A percentile compares a stretch with the other conserved stretches of the same genome.
Conservation (phyloP, 768 basidiomycete genomes). For the Lyophyllum atratum region DNA sequence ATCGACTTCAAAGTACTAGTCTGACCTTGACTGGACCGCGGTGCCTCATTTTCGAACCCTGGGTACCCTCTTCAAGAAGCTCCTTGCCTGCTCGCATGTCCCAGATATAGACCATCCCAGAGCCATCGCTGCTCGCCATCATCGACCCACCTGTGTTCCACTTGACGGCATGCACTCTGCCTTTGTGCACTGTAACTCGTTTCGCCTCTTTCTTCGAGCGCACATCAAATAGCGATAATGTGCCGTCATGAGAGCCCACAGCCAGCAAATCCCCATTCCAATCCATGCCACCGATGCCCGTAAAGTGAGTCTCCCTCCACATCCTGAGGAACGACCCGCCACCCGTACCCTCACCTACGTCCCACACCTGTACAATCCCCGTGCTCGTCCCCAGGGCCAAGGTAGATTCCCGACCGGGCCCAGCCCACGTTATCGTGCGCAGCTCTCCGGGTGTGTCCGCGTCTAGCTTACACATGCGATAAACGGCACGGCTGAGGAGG, state of each 20-base stretch:
- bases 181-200: slow-evolving; percentile 52
- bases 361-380: slow-evolving; percentile 58
- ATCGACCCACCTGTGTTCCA: slow-evolving; percentile 77
- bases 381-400: slow-evolving; percentile 54
- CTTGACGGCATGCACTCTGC: slow-evolving; percentile 73
- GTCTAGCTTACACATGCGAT: slow-evolving; percentile 47
- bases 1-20: background rate
- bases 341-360: slow-evolving; percentile 36
- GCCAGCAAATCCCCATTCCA: slow-evolving; percentile 66
- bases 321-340: slow-evolving; percentile 36
- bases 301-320: slow-evolving; percentile 38
- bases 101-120: slow-evolving; percentile 88
- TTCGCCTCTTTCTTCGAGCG: slow-evolving; percentile 38
- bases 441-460: slow-evolving; percentile 35
- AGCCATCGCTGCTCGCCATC: slow-evolving; percentile 83
- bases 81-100: slow-evolving; percentile 52
- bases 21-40: slow-evolving; percentile 61
- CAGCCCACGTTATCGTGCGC: slow-evolving; percentile 55
- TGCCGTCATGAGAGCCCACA: slow-evolving; percentile 64
- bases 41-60: slow-evolving; percentile 71
- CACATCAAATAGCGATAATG: slow-evolving; percentile 67
- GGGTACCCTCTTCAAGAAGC: slow-evolving; percentile 33
- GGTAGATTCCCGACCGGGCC: slow-evolving; percentile 36
- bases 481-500: slow-evolving; percentile 53
- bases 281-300: slow-evolving; percentile 36